phyloP scores from a whole-genome alignment of 2,329 filamentous ascomycete species.

The Neoarthrinium moseri region DNA sequence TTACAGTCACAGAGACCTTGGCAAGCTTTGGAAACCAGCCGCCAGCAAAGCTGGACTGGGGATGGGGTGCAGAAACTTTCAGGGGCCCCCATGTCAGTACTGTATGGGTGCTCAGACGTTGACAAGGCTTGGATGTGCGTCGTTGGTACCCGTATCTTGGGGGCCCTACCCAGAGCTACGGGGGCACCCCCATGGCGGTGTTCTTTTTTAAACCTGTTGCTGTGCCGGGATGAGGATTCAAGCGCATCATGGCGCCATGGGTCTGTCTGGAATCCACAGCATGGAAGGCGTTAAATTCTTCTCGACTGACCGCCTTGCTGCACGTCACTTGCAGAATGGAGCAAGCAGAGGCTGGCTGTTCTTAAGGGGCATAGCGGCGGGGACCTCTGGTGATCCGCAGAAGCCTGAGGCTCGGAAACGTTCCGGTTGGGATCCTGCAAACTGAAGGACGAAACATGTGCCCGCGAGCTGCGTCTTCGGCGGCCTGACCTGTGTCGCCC shows the following conservation, averaged over 20 bases:
- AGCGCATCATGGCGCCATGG: conserved; percentile 9
- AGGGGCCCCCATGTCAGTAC: conserved; percentile 25
- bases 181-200: conserved; percentile 17
- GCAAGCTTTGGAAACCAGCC: conserved; percentile 2
- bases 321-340: conserved; percentile 7
- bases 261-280: not conserved
- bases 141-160: conserved; percentile 23
- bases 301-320: conserved; percentile 8
- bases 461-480: too few relatives aligned
- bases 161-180: conserved; percentile 15
- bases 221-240: conserved; percentile 17
- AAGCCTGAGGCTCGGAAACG: too few relatives aligned
- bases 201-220: conserved; percentile 21
- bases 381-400: too few relatives aligned
- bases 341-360: not conserved
- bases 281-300: not conserved
- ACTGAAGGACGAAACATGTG: too few relatives aligned
- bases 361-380: not conserved
- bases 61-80: conserved; percentile 28
- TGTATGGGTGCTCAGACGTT: conserved; percentile 23
- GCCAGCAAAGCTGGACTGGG: conserved; percentile 14
- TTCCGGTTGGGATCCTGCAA: not conserved
- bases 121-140: conserved; percentile 27
- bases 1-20: conserved; percentile 1
- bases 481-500: not conserved